Evolutionary conservation across 805 yeast species (phyloP).

Genomic region (Ogataea haglerorum): DNA sequence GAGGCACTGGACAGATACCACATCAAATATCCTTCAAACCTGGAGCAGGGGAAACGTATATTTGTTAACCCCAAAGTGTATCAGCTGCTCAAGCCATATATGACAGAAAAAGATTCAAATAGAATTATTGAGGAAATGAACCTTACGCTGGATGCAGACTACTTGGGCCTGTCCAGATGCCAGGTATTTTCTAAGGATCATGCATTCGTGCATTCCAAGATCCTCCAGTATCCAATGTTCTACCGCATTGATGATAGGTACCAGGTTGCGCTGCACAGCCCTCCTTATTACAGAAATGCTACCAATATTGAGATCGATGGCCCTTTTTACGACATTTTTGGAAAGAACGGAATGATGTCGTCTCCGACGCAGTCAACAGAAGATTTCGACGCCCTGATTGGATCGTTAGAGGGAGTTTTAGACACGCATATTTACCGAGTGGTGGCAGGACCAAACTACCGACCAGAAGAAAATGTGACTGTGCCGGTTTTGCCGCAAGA

Average conservation of each 20-base stretch:
- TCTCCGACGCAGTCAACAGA: conserved; percentile 9
- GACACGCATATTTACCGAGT: conserved; percentile 10
- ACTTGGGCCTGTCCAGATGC: conserved; percentile 19
- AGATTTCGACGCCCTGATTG: conserved; percentile 16
- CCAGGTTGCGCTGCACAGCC: conserved; percentile 39
- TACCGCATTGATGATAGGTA: conserved; percentile 45
- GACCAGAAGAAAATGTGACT: background rate
- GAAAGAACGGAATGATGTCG: conserved; percentile 5
- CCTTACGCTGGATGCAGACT: conserved; percentile 15
- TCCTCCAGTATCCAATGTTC: conserved; percentile 36
- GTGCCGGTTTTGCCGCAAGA: conserved; percentile 26
- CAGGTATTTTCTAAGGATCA: background rate
- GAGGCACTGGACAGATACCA: conserved; percentile 3
- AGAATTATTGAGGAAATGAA: conserved; percentile 3
- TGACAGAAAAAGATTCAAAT: background rate
- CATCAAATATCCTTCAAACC: background rate
- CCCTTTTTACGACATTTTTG: conserved; percentile 33
- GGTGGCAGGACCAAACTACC: conserved; percentile 3
- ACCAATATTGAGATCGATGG: conserved; percentile 31
- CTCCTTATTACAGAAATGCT: conserved; percentile 33
- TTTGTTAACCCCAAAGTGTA: conserved; percentile 10
- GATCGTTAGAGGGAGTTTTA: conserved; percentile 10
- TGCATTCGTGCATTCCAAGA: conserved; percentile 34
- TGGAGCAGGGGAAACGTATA: conserved; percentile 3
- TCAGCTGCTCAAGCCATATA: conserved; percentile 9